Evolutionary conservation across 2,329 filamentous ascomycete genomes (phyloP), one percentile per base, ranked within the genome.

Genomic region (Uncinocarpus reesii): DNA sequence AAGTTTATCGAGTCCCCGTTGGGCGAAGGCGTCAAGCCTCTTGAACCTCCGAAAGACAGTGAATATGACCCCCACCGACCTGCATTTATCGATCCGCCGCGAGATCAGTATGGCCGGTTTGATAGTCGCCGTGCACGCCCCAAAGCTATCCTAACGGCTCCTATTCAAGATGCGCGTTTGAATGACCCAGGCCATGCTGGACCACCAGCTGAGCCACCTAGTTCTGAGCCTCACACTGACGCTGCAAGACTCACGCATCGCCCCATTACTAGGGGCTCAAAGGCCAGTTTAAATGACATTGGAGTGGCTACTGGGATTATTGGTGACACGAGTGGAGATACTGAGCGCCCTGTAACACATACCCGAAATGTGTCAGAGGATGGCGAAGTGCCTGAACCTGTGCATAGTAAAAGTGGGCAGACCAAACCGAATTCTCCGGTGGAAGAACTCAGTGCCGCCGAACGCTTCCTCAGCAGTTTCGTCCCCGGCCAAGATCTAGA

Each of bases 61-160:
- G 72, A 74, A 53, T 75, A 75, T 58, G 69, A 73, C 56, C 68
- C 69, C 26, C 66, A 66, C 48, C 63, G 63, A 23, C 71, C 71
- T 15, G 58, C 59, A 4, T 59, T 56, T 29, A 51, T 59, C 23
- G 54, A 58, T 40, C 55, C 55, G 10, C 43, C 51, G 26, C 48
- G 47, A 26, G 47, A 54, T 28, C 41, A 51, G 20, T 49, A 50
- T 45, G 52, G 50, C 2, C 36, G 47, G 40, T 18, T 49, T 3
- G 52, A 52, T 8, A 34, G 20, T 41, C 40, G 34, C 23, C 52
- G 43, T 5, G 6, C 28, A 6, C 34, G 28, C 2, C 13, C 24
- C 10, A 45, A 40, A 21, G 8, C 32, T 28, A 4, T 24, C 2
- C 32, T 20, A 24, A 20, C 32, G 20, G 16, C 20, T 29, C 21